Percentiles rank a stretch among this genome's conserved stretches.
These are phyloP conservation scores for Conticribra weissflogii DNA, from an alignment of 108 stramenopile species.

Conservation along the genomic window DNA sequence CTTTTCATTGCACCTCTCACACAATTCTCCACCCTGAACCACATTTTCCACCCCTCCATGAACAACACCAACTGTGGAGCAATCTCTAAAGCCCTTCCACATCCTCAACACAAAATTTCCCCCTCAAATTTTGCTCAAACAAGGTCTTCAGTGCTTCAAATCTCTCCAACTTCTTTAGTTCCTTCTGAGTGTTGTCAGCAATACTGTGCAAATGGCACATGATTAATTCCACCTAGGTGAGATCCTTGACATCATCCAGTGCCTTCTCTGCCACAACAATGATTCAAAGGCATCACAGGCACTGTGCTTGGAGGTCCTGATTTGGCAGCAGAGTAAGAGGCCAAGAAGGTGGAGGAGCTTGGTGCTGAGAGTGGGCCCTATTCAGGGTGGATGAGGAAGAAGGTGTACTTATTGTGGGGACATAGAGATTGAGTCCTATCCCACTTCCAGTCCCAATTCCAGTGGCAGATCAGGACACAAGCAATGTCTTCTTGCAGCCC, in stretches of 20 bases:
- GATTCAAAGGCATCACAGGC: slow-evolving; percentile 43
- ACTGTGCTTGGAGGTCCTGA: too few relatives aligned
- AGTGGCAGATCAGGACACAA: neutral
- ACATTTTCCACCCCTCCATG: slow-evolving; percentile 23
- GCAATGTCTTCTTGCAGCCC: slow-evolving; percentile 7
- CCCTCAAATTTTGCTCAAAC: neutral
- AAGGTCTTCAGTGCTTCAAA: slow-evolving; percentile 6
- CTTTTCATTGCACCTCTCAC: slow-evolving; percentile 34
- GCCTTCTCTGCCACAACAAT: slow-evolving; percentile 24
- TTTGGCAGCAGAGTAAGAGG: slow-evolving; percentile 21
- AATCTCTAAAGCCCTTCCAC: slow-evolving; percentile 19
- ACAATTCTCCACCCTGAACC: slow-evolving; percentile 47
- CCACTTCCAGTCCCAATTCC: too few relatives aligned
- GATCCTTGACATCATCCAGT: slow-evolving; percentile 4
- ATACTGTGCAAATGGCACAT: too few relatives aligned
- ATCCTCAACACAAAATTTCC: neutral
- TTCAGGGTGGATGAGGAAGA: neutral
- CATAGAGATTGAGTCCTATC: neutral
- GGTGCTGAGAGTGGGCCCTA: slow-evolving; percentile 12
- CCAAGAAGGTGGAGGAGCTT: slow-evolving; percentile 23
- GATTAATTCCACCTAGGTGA: neutral
- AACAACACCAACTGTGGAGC: slow-evolving; percentile 26
- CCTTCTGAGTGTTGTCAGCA: neutral
- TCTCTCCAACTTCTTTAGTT: slow-evolving; percentile 1
- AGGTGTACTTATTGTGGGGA: too few relatives aligned